Evolutionary conservation across 768 basidiomycete genomes (phyloP), one percentile per base, ranked within the genome.

Genomic region (Collybia mongolica): DNA sequence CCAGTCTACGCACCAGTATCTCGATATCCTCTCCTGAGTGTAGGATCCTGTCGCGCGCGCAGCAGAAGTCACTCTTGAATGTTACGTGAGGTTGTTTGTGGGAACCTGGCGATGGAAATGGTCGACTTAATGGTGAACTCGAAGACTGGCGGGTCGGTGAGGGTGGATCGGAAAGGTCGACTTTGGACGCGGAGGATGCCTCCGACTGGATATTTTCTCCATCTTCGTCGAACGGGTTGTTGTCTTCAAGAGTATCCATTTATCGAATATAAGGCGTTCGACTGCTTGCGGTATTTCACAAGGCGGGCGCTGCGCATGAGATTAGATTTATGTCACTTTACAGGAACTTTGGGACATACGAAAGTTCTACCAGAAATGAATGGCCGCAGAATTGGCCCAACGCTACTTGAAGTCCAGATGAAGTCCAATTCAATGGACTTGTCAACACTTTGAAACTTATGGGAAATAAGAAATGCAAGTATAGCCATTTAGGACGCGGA

Each of bases 21-120:
- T 92, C 90, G 17, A 82, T 73, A 60, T 91, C 90, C 39, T 92
- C 89, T 41, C 88, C 89, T 0, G 84, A 86, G 68, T 93, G 90
- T 54, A 93, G 62, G 66, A 84, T 83, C 59, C 81, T 78, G 63
- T 93, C 91, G 51, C 86, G 76, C 20, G 74, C 66, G 59, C 90
- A 92, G 63, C 90, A 92, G 59, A 85, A 89, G 65, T 91, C 88
- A 28, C 70, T 83, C 77, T 89, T 92, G 69, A 71, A 74, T n/a
- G 74, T 70, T 52, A 75, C 65, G 45, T 74, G 75, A 3, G 77
- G 70, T 28, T 79, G 76, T 48, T 72, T 77, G 51, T 81, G 80
- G 1, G 82, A 74, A 14, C 77, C 82, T 14, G 77, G 71, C 5
- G 87, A 81, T 8, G 83, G 76, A 57, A 84, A 80, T 24, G 77